Evolutionary conservation across 352 stramenopile species (phyloP), one percentile per base, ranked within the genome.

Genomic region (Thalassiosira mediterranea): DNA sequence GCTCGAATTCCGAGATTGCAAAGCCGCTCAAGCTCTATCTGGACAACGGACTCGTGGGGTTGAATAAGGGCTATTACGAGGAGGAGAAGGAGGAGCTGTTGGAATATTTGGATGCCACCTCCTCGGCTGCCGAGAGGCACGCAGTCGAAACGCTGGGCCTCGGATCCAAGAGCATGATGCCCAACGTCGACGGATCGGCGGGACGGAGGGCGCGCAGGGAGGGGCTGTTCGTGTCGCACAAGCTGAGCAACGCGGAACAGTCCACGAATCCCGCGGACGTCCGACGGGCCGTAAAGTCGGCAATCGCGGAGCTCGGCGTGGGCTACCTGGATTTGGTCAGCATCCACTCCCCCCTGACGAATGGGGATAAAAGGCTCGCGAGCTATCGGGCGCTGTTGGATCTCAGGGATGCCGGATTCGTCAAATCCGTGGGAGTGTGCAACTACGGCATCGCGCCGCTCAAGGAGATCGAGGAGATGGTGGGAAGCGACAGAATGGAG

Each of bases 211-310:
- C 34, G 26, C 52, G 78, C 44, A 69, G 81, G 64, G 31, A 83
- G 17, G 21, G 56, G 21, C 19, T 88, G n/a, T 90, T 88, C 52
- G 13, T 90, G 4, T 87, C 84, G 23, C 77, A 90, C 52, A 90
- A 90, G 67, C 5, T 90, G 19, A 88, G 77, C 31, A 90, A 90
- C 37, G 37, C 28, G 0, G 77, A 90, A 63, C 84, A 90, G 76
- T 88, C 79, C 5, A 89, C 59, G 3, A 52, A 85, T 62, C n/a
- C 46, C 21, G 13, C 42, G 29, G 38, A 52, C 1, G 54, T 88
- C 4, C 34, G 66, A 48, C 54, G 64, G 5, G 58, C 57, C 15
- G 64, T 91, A 2, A 72, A 75, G 23, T 37, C 56, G 15, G 44
- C 69, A 0, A 81, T 87, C 11, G 62, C 64, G 8, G 32, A 42